Conservation (phyloP, 805 yeast genomes). For the Starmerella riodocensis region DNA sequence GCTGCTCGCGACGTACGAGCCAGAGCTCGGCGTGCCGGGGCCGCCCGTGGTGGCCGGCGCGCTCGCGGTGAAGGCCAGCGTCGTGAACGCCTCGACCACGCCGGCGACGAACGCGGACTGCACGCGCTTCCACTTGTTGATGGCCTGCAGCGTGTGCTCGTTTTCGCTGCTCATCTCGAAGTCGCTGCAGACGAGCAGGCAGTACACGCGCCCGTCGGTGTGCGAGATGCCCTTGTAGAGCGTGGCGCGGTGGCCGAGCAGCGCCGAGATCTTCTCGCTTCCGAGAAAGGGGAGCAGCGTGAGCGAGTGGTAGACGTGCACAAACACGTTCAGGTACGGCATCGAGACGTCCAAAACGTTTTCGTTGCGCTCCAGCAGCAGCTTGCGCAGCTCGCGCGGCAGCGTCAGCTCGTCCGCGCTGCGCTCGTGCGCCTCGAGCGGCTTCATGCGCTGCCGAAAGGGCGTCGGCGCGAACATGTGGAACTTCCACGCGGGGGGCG, state of each 20-base stretch:
- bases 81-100: slow-evolving; percentile 70
- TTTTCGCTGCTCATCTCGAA: slow-evolving; percentile 34
- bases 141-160: slow-evolving; percentile 45
- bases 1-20: not conserved
- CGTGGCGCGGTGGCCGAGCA: slow-evolving; percentile 46
- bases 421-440: slow-evolving; percentile 58
- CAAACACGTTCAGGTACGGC: slow-evolving; percentile 54
- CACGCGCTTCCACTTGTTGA: slow-evolving; percentile 53
- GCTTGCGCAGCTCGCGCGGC: slow-evolving; percentile 56
- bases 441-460: slow-evolving; percentile 31
- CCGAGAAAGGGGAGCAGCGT: slow-evolving; percentile 54
- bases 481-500: slow-evolving; percentile 42
- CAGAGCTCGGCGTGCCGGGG: not conserved
- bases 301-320: slow-evolving; percentile 72
- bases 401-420: slow-evolving; percentile 58
- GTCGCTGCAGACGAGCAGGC: slow-evolving; percentile 58
- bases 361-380: slow-evolving; percentile 58
- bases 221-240: slow-evolving; percentile 72
- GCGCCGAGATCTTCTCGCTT: slow-evolving; percentile 17
- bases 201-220: slow-evolving; percentile 62
- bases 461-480: slow-evolving; percentile 86
- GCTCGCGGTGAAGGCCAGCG: slow-evolving; percentile 57
- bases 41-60: not conserved
- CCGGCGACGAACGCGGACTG: slow-evolving; percentile 48
- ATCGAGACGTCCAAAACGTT: slow-evolving; percentile 59